Conservation (phyloP, 805 yeast species). For the Barnettozyma siamensis region DNA sequence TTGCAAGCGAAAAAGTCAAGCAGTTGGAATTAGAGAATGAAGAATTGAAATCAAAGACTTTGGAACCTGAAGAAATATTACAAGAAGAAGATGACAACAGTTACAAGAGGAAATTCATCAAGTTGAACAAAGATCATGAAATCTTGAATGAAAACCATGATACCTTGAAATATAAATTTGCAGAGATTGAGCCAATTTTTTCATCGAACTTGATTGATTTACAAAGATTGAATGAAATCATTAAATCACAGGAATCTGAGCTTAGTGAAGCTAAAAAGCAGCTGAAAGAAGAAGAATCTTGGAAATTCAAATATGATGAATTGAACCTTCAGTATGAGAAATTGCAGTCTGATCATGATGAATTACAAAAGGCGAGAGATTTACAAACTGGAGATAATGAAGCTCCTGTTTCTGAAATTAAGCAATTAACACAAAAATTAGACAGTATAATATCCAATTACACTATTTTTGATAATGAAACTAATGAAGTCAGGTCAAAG, state of each 20-base stretch:
- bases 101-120: slow-evolving; percentile 38
- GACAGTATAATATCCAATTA: slow-evolving; percentile 25
- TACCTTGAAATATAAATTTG: slow-evolving; percentile 34
- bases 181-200: slow-evolving; percentile 47
- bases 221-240: slow-evolving; percentile 45
- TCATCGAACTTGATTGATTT: slow-evolving; percentile 47
- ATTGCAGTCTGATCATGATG: slow-evolving; percentile 38
- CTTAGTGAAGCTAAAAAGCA: slow-evolving; percentile 36
- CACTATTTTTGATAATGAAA: slow-evolving; percentile 15
- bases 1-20: slow-evolving; percentile 51
- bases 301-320: slow-evolving; percentile 41
- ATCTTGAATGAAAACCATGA: slow-evolving; percentile 43
- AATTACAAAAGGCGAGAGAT: slow-evolving; percentile 31
- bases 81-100: slow-evolving; percentile 21
- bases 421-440: slow-evolving; percentile 24
- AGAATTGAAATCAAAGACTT: slow-evolving; percentile 17
- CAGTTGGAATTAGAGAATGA: slow-evolving; percentile 37
- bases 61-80: slow-evolving; percentile 18
- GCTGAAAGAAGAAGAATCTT: slow-evolving; percentile 38
- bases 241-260: slow-evolving; percentile 46
- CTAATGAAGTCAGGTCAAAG: slow-evolving; percentile 14
- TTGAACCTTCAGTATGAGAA: slow-evolving; percentile 42
- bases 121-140: slow-evolving; percentile 38
- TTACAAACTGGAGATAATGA: slow-evolving; percentile 23
- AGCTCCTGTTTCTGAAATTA: slow-evolving; percentile 6